Conservation (phyloP, 768 basidiomycete species). For the Fibroporia radiculosa region DNA sequence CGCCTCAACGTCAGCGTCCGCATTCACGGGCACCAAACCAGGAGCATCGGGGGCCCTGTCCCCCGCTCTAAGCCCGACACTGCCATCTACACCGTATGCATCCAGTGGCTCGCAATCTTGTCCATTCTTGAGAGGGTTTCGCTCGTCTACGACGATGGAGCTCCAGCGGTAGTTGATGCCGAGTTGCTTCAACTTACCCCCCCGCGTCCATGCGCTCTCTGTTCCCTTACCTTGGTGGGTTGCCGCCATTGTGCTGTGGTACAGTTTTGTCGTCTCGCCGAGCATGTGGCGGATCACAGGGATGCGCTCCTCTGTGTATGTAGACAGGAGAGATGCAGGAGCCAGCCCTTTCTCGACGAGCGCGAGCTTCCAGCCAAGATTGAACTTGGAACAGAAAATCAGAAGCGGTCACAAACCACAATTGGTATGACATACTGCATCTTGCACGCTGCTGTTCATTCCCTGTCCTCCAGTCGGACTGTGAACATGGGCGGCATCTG, state of each 20-base stretch:
- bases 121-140: slow-evolving; percentile 7
- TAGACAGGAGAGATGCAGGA: slow-evolving; percentile 17
- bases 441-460: slow-evolving; percentile 22
- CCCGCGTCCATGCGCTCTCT: not conserved
- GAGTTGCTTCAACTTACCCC: slow-evolving; percentile 28
- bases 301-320: slow-evolving; percentile 23
- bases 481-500: slow-evolving; percentile 46
- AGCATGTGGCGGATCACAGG: slow-evolving; percentile 25
- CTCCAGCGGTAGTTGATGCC: slow-evolving; percentile 51
- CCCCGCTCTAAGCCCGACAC: slow-evolving; percentile 25
- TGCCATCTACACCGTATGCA: slow-evolving; percentile 6
- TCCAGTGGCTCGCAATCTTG: not conserved
- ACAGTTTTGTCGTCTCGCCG: slow-evolving; percentile 13
- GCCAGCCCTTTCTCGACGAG: slow-evolving; percentile 21
- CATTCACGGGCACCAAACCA: slow-evolving; percentile 9
- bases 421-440: slow-evolving; percentile 13
- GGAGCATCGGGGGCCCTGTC: slow-evolving; percentile 40
- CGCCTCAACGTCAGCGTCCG: not conserved
- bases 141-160: slow-evolving; percentile 35
- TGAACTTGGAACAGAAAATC: slow-evolving; percentile 12
- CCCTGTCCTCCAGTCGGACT: slow-evolving; percentile 37
- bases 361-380: slow-evolving; percentile 25
- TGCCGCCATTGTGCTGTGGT: not conserved
- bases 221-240: not conserved
- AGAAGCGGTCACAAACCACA: not conserved